Evolutionary conservation across 768 basidiomycete species (phyloP), one percentile per base, ranked within the genome.

Genomic region (Tremella fuciformis): DNA sequence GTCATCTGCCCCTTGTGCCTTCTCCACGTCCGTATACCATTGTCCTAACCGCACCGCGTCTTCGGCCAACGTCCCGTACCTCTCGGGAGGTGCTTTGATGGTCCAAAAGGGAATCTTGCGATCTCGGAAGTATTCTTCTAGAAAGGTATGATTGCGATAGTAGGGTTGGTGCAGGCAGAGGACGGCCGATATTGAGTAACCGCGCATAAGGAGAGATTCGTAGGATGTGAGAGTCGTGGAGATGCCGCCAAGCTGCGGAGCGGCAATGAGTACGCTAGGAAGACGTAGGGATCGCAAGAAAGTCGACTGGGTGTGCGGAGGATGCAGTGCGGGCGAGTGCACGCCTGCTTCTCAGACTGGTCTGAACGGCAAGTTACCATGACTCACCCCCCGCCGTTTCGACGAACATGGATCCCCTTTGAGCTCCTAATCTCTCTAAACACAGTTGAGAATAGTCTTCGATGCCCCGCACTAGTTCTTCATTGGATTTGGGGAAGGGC

Each of bases 351-450:
- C 54, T 60, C 21, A 41, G 34, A 24, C 15, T 13, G 24, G 38
- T 19, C 58, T 21, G 42, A 18, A 13, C 16, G 26, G 38, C 18
- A 13, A 16, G 16, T 18, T 24, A 34, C 16, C 0, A 13, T 1
- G n/a, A 66, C 84, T 81, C 76, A 91, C 93, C 94, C 84, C 94
- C 94, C 13, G 93, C 94, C 8, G 94, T 93, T 77, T 98, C 94
- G 47, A 97, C 79, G 68, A 87, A 97, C 81, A 92, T 82, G 67
- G 87, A 67, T 25, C 78, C 75, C 7, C 65, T 26, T 3, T 39
- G 1, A 21, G 67, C 50, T n/a, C 53, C 15, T 18, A 64, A 21
- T 47, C 50, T 7, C 4, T 41, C 8, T 13, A 86, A 85, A 67
- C 83, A 83, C 22, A 76, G 60, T 34, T 81, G 80, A n/a, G 89